phyloP scores from a whole-genome alignment of 129 eudicot genomes.

The Flaveria brownii region DNA sequence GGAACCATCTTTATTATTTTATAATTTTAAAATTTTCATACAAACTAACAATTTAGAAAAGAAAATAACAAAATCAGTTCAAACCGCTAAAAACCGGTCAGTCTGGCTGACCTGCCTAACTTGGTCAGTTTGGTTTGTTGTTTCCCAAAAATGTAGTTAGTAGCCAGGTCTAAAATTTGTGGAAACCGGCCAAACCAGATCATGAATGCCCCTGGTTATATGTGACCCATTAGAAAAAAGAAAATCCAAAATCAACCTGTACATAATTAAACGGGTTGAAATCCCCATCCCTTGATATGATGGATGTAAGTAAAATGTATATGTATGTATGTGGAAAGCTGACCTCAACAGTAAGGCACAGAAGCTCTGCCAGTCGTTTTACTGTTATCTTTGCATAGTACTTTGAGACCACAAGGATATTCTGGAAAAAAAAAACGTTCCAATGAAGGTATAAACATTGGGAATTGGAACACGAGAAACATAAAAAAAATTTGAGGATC shows the following conservation, averaged over 20 bases:
- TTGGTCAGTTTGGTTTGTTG: neutral
- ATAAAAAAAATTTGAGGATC: no score
- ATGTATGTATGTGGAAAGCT: constrained; percentile 12
- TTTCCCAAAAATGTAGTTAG: neutral
- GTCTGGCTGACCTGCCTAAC: neutral
- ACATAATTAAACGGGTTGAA: neutral
- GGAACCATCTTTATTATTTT: no score
- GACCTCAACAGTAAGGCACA: constrained; percentile 82
- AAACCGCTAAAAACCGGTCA: no score
- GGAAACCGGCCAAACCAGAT: neutral
- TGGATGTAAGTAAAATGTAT: no score
- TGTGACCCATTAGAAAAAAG: neutral
- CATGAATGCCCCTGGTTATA: neutral
- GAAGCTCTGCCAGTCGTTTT: constrained; percentile 78
- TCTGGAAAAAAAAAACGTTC: constrained; percentile 40
- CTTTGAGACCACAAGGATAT: constrained; percentile 83
- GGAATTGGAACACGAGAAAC: neutral
- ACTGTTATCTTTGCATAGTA: constrained; percentile 76
- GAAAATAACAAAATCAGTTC: neutral
- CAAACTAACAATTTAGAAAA: neutral
- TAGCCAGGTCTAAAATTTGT: neutral
- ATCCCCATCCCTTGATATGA: neutral
- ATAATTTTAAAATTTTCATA: neutral
- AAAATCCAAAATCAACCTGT: neutral
- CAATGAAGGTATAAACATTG: neutral